Base-by-base conservation (phyloP, 1,284 basidiomycete species). In the Hypsizygus ulmarius region DNA sequence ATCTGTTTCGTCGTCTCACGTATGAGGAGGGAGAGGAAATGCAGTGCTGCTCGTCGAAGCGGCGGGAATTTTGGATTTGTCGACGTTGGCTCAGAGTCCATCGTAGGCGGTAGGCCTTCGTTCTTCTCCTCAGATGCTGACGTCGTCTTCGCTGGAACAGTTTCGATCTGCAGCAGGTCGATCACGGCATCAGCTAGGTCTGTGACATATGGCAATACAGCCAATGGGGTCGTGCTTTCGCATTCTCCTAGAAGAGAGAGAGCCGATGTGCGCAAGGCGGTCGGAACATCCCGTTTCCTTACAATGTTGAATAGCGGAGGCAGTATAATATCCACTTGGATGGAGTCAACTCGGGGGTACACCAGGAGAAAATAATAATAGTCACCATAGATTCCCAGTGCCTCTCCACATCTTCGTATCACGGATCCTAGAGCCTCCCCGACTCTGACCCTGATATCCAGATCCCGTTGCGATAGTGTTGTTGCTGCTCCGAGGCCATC, bases 381-480 rank as follows among this genome's bases (percentile, higher is more conserved):
- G 82, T 54, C 57, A 92, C 93, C 79, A 62, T 90, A 84, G 7
- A 75, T 63, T 3, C 81, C 74, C 21, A 97, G 70, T 0, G 87
- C 77, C 30, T 81, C 78, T 6, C 89, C 93, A 47, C 82, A 86
- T 32, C 84, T 72, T 54, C 83, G 77, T 19, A 97, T 82, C 1
- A 95, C 85, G 53, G 87, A 81, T 3, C 81, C 81, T 9, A 98
- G 68, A 1, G 93, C 93, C 66, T 98, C 96, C 3, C 93, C 96
- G 2, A 97, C 71, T 9, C 94, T 75, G n/a, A 92, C 73, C 14
- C 85, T 73, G 50, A 77, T 73, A 62, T 97, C 92, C 29, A 97
- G 68, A 52, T 92, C 88, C 33, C 81, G 77, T 55, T 76, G 75
- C 11, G 77, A 79, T 51, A 84, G 65, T 27, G 68, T 71, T 3